Conservation (phyloP, 1,284 basidiomycete genomes). For the Ceratobasidium sp. region DNA sequence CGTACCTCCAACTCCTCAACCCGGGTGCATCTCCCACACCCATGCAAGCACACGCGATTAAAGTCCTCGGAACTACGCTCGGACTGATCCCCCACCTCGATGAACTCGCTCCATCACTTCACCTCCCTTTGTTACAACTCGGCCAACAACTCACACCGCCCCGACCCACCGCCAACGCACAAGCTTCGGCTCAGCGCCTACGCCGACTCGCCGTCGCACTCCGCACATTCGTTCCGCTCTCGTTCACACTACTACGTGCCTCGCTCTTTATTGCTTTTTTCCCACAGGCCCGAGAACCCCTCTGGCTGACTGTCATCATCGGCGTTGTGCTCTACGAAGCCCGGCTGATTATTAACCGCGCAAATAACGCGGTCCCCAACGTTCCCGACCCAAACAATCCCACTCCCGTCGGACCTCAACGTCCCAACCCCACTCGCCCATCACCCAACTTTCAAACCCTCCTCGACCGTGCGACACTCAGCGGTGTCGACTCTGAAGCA, state of each 20-base stretch:
- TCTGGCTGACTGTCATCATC: conserved; percentile 69
- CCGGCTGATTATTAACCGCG: conserved; percentile 51
- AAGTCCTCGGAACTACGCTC: conserved; percentile 74
- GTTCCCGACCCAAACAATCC: conserved; percentile 5
- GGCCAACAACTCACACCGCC: conserved; percentile 44
- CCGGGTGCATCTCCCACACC: conserved; percentile 61
- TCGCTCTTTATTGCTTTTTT: conserved; percentile 78
- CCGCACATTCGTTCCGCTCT: conserved; percentile 59
- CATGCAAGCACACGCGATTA: conserved; percentile 68
- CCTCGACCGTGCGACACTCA: conserved; percentile 62
- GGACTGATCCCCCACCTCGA: conserved; percentile 55
- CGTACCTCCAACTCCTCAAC: conserved; percentile 63
- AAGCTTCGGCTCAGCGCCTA: conserved; percentile 25
- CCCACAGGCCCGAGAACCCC: conserved; percentile 73
- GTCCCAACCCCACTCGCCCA: conserved; percentile 33
- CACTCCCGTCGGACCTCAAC: neutral
- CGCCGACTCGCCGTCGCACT: conserved; percentile 39
- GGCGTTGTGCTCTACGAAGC: conserved; percentile 76
- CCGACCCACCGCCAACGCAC: conserved; percentile 2
- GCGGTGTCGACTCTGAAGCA: conserved; percentile 65
- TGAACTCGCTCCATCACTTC: conserved; percentile 53
- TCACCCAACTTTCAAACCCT: conserved; percentile 44
- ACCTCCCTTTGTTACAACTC: conserved; percentile 62
- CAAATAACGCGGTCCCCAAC: conserved; percentile 42
- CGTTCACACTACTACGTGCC: conserved; percentile 72